phyloP scores from a whole-genome alignment of 163 green algal species.

The Scenedesmus sp. region DNA sequence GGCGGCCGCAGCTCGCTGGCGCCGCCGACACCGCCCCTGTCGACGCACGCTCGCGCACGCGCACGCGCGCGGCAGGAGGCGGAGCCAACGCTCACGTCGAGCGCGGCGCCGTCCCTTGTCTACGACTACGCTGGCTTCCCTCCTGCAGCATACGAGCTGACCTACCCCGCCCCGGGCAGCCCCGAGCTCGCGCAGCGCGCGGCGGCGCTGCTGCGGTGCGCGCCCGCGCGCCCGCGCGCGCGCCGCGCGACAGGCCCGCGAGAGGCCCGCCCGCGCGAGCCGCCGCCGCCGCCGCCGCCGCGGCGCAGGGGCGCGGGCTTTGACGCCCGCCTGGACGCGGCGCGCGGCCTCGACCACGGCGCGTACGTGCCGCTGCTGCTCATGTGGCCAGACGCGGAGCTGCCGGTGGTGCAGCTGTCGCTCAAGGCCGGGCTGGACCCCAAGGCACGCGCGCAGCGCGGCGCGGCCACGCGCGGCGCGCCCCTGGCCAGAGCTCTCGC shows the following conservation, averaged over 20 bases:
- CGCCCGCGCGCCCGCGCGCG: background rate
- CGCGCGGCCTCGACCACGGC: slow-evolving; percentile 57
- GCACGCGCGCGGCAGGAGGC: slow-evolving; percentile 31
- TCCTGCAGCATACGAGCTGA: slow-evolving; percentile 47
- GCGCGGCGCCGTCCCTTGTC: slow-evolving; percentile 33
- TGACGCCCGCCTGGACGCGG: slow-evolving; percentile 2
- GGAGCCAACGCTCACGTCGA: slow-evolving; percentile 46
- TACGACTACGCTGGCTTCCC: slow-evolving; percentile 66
- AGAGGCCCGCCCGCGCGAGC: background rate
- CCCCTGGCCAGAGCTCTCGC: too few relatives aligned
- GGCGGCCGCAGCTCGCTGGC: background rate
- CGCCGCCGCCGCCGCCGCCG: background rate
- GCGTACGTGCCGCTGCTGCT: slow-evolving; percentile 77
- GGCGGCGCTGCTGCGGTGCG: slow-evolving; percentile 42
- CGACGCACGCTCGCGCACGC: background rate
- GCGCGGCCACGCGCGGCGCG: background rate
- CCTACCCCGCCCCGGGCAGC: slow-evolving; percentile 56
- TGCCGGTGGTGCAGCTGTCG: slow-evolving; percentile 74
- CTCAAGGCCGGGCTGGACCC: slow-evolving; percentile 58
- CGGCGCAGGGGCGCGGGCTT: slow-evolving; percentile 7
- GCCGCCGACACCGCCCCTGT: background rate
- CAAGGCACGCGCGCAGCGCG: background rate
- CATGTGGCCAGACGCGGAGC: slow-evolving; percentile 43
- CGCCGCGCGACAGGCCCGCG: background rate
- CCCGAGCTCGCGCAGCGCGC: slow-evolving; percentile 49